Base-by-base conservation (phyloP, 192 early-diverging fungal species). In the Gigaspora rosea region DNA sequence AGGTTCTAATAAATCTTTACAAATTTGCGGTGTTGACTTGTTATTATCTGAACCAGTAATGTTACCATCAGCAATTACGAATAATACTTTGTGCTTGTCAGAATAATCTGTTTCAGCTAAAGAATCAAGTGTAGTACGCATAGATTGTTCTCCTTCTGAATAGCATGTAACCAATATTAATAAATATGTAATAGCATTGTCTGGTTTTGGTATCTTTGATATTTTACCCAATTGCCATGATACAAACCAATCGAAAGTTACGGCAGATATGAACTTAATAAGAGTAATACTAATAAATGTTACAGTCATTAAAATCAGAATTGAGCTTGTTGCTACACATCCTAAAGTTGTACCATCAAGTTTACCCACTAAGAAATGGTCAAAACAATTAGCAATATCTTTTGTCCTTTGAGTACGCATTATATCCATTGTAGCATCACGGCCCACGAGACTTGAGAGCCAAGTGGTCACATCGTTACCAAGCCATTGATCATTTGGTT, bases 1-100 rank as follows among this genome's bases (percentile, higher is more conserved):
- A 35, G 59, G 59, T 70, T 91, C 90, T 51, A 94, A 86, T 89
- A 98, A 91, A 73, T 91, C 90, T 32, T 94, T 82, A 50, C 93
- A 90, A 62, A 92, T 94, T 58, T 95, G 91, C 0, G 92, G 92
- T 41, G 41, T 41, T 7, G 41, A 2, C 2, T 41, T 41, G 41
- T 41, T 2, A 41, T 41, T 41, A 41, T 41, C 41, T 0, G 41
- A 41, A 41, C 41, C 41, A 41, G 41, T 41, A 7, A 41, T 41
- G 7, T 41, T 41, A 41, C 41, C 41, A 41, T 41, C 41, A 41
- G 41, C 41, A 41, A 41, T 41, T 41, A 41, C 41, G 41, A 41
- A 41, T 41, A 41, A 7, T 41, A 41, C 3, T 41, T 41, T 41
- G 41, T 41, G 41, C 7, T 41, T 41, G 2, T 41, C 41, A 41